Base-by-base conservation (phyloP, 2,329 filamentous ascomycete species). In the Huntiella omanensis region DNA sequence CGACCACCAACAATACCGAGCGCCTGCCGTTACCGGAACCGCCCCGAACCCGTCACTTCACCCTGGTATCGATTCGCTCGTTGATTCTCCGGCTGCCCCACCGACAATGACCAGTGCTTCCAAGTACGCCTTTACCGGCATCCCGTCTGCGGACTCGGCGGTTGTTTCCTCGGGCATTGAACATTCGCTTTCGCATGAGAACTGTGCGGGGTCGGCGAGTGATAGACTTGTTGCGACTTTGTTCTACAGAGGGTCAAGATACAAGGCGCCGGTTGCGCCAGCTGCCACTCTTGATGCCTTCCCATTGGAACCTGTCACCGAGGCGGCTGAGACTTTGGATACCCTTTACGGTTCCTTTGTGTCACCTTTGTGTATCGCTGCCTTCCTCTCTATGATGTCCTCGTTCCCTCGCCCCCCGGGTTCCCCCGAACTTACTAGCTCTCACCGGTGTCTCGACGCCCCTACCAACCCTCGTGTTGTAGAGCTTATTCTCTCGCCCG, bases 311-410 rank as follows among this genome's bases (percentile, higher is more conserved):
- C 67, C 71, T 49, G 66, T 74, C 49, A 65, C 67, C 46, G 67
- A 75, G 56, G 61, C 70, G 54, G 55, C 57, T 11, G 66, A 77
- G 59, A 64, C 74, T 47, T 67, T 78, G 45, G 75, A 80, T 55
- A 73, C 77, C 51, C 66, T 79, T 13, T 80, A 80, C 54, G 75
- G 75, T 51, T 75, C 72, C 15, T 76, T 76, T 55, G 70, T 79
- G 55, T 77, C 74, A 13, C 73, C 75, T 4, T 64, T 79, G 50
- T 79, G 75, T 60, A 69, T 77, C 51, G 74, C 74, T 7, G 75
- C 74, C 11, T 80, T 80, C 57, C 65, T 80, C 16, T 73, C 78
- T 55, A 68, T 80, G 50, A 77, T 79, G 68, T 73, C 73, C 15
- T 68, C 66, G 15, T 76, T 79, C 50, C 75, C 75, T 10, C 62